phyloP scores from a whole-genome alignment of 2,329 filamentous ascomycete genomes.

The Calonectria crousiana region DNA sequence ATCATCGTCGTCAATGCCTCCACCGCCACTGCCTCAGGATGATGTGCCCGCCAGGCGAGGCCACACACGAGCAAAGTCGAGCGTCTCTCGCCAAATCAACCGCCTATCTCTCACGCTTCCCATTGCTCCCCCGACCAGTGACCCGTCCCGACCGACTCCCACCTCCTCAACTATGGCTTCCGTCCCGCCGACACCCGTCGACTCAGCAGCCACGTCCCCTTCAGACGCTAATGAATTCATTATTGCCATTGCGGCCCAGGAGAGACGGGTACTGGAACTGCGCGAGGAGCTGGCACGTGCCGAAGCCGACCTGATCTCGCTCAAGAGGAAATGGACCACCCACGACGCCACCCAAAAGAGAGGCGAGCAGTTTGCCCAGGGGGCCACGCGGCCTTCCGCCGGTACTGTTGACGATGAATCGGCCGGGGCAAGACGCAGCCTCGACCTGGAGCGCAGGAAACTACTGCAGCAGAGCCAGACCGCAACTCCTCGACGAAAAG shows the following conservation, averaged over 20 bases:
- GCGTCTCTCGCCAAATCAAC: constrained; percentile 66
- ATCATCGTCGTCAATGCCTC: constrained; percentile 46
- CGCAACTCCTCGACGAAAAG: constrained; percentile 65
- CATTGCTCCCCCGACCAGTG: constrained; percentile 67
- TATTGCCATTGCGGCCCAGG: constrained; percentile 91
- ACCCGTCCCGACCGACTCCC: constrained; percentile 65
- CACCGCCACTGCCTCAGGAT: constrained; percentile 53
- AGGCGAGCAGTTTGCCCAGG: constrained; percentile 68
- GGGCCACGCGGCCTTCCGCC: constrained; percentile 62
- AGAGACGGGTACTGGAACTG: constrained; percentile 89
- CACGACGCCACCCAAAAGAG: constrained; percentile 84
- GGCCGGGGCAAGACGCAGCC: constrained; percentile 55
- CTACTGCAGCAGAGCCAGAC: constrained; percentile 66
- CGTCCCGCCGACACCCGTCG: constrained; percentile 65
- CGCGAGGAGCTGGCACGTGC: constrained; percentile 89
- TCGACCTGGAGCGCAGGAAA: constrained; percentile 81
- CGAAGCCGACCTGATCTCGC: constrained; percentile 77
- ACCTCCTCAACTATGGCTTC: constrained; percentile 54
- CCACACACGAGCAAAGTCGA: constrained; percentile 63
- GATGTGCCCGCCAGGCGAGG: constrained; percentile 57
- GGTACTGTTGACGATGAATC: constrained; percentile 45
- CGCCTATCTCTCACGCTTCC: constrained; percentile 72
- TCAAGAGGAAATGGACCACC: constrained; percentile 87
- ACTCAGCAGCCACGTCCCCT: constrained; percentile 57
- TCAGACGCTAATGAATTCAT: constrained; percentile 78